Evolutionary conservation across 2,329 filamentous ascomycete genomes (phyloP).

Genomic region (Penicillium brasilianum): DNA sequence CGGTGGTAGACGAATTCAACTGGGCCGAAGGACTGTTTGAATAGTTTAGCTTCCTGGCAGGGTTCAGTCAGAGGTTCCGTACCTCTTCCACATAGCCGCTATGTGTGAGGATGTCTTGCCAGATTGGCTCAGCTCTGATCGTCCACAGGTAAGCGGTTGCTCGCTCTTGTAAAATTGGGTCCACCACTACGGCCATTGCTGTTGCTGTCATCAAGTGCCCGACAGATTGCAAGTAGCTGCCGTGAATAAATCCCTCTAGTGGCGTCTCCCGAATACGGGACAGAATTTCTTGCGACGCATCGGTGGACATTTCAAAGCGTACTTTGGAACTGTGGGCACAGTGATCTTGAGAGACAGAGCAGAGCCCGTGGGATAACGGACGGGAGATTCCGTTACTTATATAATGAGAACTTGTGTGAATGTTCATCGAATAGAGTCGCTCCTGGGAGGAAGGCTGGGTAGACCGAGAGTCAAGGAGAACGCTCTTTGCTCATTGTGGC

Average conservation of each 20-base stretch:
- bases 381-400: neutral
- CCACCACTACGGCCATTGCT: neutral
- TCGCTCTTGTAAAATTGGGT: neutral
- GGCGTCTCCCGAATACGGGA: neutral
- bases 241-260: neutral
- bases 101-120: neutral
- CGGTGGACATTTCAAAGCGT: neutral
- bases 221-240: neutral
- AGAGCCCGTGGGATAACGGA: neutral
- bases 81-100: neutral
- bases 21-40: neutral
- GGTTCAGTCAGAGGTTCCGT: neutral
- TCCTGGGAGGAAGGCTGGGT: neutral
- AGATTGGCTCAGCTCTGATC: neutral
- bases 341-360: neutral
- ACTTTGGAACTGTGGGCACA: neutral
- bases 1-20: neutral
- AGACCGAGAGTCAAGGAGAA: neutral
- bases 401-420: neutral
- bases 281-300: neutral
- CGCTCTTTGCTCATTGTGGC: neutral
- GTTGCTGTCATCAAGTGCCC: neutral
- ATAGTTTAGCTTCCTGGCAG: neutral
- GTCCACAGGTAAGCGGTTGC: neutral
- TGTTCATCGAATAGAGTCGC: neutral